These are phyloP conservation scores for Monosporozyma servazzii DNA, from an alignment of 805 yeast species.

Conservation along the genomic window DNA sequence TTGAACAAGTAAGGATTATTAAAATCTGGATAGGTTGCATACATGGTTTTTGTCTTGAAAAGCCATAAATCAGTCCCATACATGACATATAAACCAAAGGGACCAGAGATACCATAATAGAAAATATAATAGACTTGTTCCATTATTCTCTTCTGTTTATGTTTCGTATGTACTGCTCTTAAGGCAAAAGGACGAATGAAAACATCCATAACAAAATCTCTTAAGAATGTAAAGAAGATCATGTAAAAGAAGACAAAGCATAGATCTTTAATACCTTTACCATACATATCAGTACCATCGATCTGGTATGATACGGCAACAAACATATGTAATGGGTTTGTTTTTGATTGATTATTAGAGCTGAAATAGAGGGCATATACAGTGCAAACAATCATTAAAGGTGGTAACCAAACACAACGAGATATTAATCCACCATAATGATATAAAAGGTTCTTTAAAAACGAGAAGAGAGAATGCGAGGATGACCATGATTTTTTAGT, in stretches of 20 bases:
- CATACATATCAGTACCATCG: conserved; percentile 57
- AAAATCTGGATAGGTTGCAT: conserved; percentile 73
- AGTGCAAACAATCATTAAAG: conserved; percentile 40
- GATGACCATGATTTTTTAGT: background rate
- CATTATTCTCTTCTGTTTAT: conserved; percentile 71
- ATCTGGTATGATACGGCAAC: conserved; percentile 57
- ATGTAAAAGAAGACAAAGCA: conserved; percentile 71
- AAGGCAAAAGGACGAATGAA: conserved; percentile 70
- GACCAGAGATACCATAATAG: conserved; percentile 74
- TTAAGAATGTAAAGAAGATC: conserved; percentile 76
- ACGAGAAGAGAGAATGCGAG: conserved; percentile 19
- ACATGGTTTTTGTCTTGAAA: conserved; percentile 77
- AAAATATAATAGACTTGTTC: conserved; percentile 84
- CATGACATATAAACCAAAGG: conserved; percentile 87
- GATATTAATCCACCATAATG: conserved; percentile 40
- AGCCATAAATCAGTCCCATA: conserved; percentile 75
- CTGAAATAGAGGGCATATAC: conserved; percentile 39
- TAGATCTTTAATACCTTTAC: conserved; percentile 80
- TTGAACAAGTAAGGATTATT: conserved; percentile 64
- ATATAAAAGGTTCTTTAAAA: conserved; percentile 23
- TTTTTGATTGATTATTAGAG: conserved; percentile 47
- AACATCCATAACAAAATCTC: conserved; percentile 86
- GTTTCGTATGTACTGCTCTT: conserved; percentile 33
- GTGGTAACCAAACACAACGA: conserved; percentile 63
- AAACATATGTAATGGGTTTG: conserved; percentile 57